Conservation (phyloP, 305 asterid species). For the Solanum hybrid region DNA sequence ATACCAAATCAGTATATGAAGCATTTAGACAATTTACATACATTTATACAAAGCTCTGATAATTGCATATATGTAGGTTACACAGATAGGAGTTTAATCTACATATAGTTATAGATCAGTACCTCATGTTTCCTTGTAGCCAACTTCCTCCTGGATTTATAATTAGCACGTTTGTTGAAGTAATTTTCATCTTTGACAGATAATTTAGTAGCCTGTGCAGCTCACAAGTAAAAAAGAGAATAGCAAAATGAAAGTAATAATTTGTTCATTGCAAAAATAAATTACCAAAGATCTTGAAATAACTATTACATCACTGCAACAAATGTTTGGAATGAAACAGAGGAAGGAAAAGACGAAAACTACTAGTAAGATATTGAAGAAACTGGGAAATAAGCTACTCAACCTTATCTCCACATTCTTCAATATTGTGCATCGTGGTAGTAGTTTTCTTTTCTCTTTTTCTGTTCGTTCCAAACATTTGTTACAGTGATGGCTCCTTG, state of each 20-base stretch:
- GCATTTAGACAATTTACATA: background rate
- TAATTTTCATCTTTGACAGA: slow-evolving; percentile 14
- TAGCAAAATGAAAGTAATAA: background rate
- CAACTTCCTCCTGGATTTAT: slow-evolving; percentile 13
- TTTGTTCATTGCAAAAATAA: background rate
- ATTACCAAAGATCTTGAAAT: background rate
- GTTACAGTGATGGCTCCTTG: slow-evolving; percentile 5
- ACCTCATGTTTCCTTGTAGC: slow-evolving; percentile 33
- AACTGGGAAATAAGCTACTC: background rate
- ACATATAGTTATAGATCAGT: slow-evolving; percentile 3
- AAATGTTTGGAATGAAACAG: background rate
- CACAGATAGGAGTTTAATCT: slow-evolving; percentile 3
- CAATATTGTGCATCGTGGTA: slow-evolving; percentile 15
- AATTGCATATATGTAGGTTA: background rate
- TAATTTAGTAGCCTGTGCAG: slow-evolving; percentile 17
- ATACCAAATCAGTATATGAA: background rate
- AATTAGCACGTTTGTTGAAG: slow-evolving; percentile 18
- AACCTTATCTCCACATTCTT: slow-evolving; percentile 24
- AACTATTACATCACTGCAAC: background rate
- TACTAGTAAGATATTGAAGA: background rate
- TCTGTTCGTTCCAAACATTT: slow-evolving; percentile 12
- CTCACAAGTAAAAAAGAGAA: background rate
- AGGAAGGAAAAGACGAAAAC: background rate
- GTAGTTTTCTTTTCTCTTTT: slow-evolving; percentile 1
- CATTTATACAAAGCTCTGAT: background rate